These are phyloP conservation scores for Boletus rubescentipes DNA, from an alignment of 768 basidiomycete species.

Conservation along the genomic window DNA sequence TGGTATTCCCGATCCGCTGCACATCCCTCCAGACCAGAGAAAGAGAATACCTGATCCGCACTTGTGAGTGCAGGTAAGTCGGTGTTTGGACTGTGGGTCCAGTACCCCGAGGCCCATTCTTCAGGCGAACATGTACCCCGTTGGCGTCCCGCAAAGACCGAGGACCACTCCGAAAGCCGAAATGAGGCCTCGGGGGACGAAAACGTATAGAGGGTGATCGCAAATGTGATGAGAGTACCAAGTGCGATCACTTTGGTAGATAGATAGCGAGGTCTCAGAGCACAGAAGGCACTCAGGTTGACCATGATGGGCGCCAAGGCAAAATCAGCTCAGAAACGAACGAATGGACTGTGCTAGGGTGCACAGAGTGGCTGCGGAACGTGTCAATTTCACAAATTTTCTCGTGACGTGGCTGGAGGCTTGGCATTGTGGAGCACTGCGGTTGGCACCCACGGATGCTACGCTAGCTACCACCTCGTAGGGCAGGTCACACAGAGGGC, in stretches of 20 bases:
- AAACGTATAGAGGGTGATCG: conserved; percentile 30
- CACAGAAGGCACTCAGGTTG: conserved; percentile 2
- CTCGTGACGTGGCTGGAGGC: background rate
- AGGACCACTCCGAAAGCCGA: conserved; percentile 20
- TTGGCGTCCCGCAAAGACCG: conserved; percentile 27
- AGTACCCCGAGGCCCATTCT: conserved; percentile 37
- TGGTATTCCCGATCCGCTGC: conserved; percentile 59
- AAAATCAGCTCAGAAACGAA: background rate
- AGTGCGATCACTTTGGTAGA: conserved; percentile 26
- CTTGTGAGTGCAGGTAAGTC: conserved; percentile 36
- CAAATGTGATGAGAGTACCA: conserved; percentile 26
- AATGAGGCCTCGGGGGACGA: conserved; percentile 22
- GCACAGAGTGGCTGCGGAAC: background rate
- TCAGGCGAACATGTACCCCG: conserved; percentile 35
- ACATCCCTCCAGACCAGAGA: conserved; percentile 61
- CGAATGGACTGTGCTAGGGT: background rate
- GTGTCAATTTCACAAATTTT: background rate
- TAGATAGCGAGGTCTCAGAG: conserved; percentile 23
- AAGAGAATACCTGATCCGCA: conserved; percentile 44
- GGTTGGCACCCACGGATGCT: background rate
- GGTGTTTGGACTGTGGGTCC: conserved; percentile 41
- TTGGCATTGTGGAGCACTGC: too few species aligned
- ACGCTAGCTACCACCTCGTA: background rate
- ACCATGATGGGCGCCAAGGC: background rate
- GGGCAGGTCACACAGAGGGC: too few species aligned